Evolutionary conservation across 2,329 filamentous ascomycete species (phyloP), one percentile per base, ranked within the genome.

Genomic region (Fusarium buxicola): DNA sequence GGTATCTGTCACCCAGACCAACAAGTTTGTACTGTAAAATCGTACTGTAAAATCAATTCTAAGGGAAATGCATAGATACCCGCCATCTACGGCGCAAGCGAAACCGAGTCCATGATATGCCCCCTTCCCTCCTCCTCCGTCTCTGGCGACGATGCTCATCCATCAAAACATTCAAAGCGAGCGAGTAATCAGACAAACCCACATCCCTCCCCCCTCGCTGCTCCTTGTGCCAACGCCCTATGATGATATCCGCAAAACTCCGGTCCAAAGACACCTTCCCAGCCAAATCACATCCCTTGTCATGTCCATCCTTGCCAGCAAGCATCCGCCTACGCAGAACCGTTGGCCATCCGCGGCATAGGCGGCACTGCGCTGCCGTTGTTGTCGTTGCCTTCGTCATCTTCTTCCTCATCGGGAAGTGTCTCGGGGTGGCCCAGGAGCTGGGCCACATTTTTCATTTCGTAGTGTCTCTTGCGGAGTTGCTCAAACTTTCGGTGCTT

Each of bases 381-480:
- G 2, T 84, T 83, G 13, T 86, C 86, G 44, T 87, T 86, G 1
- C 84, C 82, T 8, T 86, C 85, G 30, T 86, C 86, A 3, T 88
- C 86, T 2, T 85, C 84, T 12, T 87, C 86, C 39, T 88, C 87
- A 36, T 86, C 86, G 44, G 87, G 86, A 41, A 90, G 70, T 4
- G 86, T 81, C 72, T 91, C 89, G 4, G 89, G 87, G 71, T 92
- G 89, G 12, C 92, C 94, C 65, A 99, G 85, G 49, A 98, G 79
- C 72, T 89, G 86, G 72, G 95, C 96, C 56, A 97, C 93, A 73
- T 95, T 91, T 80, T 87, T 92, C 95, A 99, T 99, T 83, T 99
- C 95, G 78, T 99, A 99, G 78, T 99, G 95, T 81, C 89, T 94
- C 88, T 95, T 97, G 73, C 95, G 87, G 82, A 92, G 84, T 79